Evolutionary conservation across 805 yeast species (phyloP), one percentile per base, ranked within the genome.

Genomic region (Yamadazyma endophytica): DNA sequence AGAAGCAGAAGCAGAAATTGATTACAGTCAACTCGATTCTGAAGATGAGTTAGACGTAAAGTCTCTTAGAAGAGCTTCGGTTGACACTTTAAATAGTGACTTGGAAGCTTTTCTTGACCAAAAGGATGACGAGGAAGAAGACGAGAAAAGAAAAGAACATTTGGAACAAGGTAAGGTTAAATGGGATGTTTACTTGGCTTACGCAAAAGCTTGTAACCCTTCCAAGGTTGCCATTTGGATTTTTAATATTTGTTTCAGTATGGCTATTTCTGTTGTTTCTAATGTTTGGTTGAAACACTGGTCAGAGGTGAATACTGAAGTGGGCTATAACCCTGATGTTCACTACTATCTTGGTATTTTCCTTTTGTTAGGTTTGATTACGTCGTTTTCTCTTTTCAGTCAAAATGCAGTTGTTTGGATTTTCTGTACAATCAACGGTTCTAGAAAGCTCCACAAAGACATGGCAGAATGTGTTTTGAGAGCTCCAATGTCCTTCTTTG

Each of bases 271-370:
- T 35, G 90, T 86, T 30, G 61, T 63, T 26, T 79, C 88, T 21
- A 88, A 81, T 52, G 75, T 90, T 32, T 92, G 99, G 99, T 74
- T 92, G 49, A 92, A 92, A 56, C 86, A 86, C 56, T 92, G 98
- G 98, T 85, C 97, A 9, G 99, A 92, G 54, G 75, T 82, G 14
- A 92, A 90, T 52, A 71, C 89, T 3, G 61, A 56, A 26, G 52
- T 60, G 22, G 90, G 88, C 16, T 61, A 60, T 35, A 90, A 90
- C 53, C 95, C 95, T 2, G 54, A 77, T 37, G 76, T 83, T n/a
- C 63, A 63, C 32, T 75, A 59, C 48, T 92, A 88, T 47, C 65
- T 92, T 43, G 81, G 82, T 13, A 67, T 85, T 33, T 92, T 90
- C 53, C 74, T 83, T 38, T 65, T 70, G 8, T 64, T 90, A 25